Evolutionary conservation across 2,329 filamentous ascomycete genomes (phyloP).

Genomic region (Aciculosporium take): DNA sequence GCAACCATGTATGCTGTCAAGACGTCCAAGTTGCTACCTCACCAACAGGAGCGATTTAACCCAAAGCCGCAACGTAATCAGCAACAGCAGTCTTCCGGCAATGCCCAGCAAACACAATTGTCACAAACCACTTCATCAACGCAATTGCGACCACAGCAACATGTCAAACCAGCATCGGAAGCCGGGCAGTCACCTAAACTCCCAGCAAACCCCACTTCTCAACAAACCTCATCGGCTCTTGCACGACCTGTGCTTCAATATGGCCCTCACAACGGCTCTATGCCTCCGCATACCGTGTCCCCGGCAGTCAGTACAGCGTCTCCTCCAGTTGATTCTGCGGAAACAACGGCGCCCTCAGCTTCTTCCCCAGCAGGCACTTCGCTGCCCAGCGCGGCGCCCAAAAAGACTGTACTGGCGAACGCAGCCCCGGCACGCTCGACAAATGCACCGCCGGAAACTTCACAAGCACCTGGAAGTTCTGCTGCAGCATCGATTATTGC

Average conservation of each 20-base stretch:
- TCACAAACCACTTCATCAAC: background rate
- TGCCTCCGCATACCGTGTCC: conserved; percentile 38
- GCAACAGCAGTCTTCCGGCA: conserved; percentile 7
- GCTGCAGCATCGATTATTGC: background rate
- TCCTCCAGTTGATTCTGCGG: conserved; percentile 10
- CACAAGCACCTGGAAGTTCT: background rate
- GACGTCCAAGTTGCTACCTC: conserved; percentile 38
- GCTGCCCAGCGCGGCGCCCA: background rate
- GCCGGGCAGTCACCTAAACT: background rate
- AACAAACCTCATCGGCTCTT: conserved; percentile 7
- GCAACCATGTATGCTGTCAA: conserved; percentile 61
- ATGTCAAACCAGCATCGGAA: background rate
- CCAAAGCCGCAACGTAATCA: conserved; percentile 6
- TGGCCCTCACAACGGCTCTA: conserved; percentile 46
- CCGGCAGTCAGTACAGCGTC: conserved; percentile 10
- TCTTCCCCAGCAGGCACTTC: conserved; percentile 1
- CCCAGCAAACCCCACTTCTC: background rate
- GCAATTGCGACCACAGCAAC: conserved; percentile 12
- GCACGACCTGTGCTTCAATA: conserved; percentile 48
- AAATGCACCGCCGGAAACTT: background rate
- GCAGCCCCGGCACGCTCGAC: background rate
- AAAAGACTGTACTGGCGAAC: background rate
- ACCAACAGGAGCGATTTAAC: conserved; percentile 13
- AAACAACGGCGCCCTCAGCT: conserved; percentile 9
- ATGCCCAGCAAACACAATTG: conserved; percentile 8